Conservation (phyloP, 768 basidiomycete genomes). For the Lactarius akahatsu region DNA sequence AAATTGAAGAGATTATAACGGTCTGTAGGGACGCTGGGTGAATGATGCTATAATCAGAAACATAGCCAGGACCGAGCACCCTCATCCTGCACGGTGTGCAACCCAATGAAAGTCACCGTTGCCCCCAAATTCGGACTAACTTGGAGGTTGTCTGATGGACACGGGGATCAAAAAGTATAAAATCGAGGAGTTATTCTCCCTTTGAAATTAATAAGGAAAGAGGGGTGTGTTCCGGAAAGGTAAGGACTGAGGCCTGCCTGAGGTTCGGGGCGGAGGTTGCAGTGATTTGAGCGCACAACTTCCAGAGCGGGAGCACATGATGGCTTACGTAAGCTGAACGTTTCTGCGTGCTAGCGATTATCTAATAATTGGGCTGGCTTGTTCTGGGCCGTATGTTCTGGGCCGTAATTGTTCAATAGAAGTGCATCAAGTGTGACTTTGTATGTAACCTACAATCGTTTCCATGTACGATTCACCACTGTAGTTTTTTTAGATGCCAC, state of each 20-base stretch:
- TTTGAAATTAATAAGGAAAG: not conserved
- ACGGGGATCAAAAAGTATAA: slow-evolving; percentile 30
- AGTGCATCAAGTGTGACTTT: too few relatives aligned
- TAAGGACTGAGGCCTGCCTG: not conserved
- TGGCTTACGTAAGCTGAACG: too few relatives aligned
- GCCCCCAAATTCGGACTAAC: slow-evolving; percentile 57
- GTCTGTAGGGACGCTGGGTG: slow-evolving; percentile 43
- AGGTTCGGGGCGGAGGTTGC: too few relatives aligned
- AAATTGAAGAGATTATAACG: slow-evolving; percentile 55
- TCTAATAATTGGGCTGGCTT: too few relatives aligned
- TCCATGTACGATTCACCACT: too few relatives aligned
- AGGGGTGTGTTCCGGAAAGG: not conserved
- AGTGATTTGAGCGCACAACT: too few relatives aligned
- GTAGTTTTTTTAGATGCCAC: too few relatives aligned
- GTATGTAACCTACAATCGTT: too few relatives aligned
- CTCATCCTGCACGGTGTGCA: slow-evolving; percentile 65
- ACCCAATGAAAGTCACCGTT: slow-evolving; percentile 52
- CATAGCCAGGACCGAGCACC: slow-evolving; percentile 48
- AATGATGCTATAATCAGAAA: slow-evolving; percentile 1
- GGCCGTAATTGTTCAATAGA: too few relatives aligned
- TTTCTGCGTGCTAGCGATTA: too few relatives aligned
- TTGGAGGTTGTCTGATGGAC: slow-evolving; percentile 52
- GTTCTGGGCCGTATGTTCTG: too few relatives aligned
- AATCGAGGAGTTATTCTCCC: not conserved
- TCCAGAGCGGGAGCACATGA: too few relatives aligned